Percentiles rank a stretch among this genome's conserved stretches.
Conservation (phyloP, 1,139 yeast genomes). For the Protomyces lactucae-debilis region DNA sequence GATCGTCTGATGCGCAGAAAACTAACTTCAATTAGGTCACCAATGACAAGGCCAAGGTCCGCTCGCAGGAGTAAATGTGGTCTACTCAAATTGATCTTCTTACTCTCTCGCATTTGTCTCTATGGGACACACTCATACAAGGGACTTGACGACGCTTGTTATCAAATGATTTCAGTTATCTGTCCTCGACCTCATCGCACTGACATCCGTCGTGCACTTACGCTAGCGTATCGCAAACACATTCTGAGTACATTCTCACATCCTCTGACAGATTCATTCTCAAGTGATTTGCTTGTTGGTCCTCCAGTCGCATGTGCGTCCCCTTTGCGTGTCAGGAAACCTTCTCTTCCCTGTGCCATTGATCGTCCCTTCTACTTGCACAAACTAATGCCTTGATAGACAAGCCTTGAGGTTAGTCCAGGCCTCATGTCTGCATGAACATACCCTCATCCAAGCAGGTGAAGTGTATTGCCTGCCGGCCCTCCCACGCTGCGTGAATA, state of each 20-base stretch:
- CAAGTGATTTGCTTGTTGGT: too few species aligned
- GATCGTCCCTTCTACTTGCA: neutral
- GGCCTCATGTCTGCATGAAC: neutral
- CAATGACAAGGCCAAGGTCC: slow-evolving; percentile 78
- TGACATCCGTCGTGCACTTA: neutral
- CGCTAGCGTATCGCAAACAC: neutral
- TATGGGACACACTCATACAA: too few species aligned
- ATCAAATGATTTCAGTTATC: too few species aligned
- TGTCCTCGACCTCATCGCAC: too few species aligned
- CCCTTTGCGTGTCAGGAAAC: too few species aligned
- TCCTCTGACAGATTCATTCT: too few species aligned
- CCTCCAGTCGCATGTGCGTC: too few species aligned
- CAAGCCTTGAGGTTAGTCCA: neutral
- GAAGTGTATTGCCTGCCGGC: too few species aligned
- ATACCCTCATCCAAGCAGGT: neutral
- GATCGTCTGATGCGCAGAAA: neutral
- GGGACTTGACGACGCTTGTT: too few species aligned
- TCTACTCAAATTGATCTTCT: neutral
- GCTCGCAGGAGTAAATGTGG: slow-evolving; percentile 28
- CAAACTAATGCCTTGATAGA: neutral
- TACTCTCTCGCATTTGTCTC: neutral
- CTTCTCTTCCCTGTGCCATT: too few species aligned
- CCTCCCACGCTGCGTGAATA: too few species aligned
- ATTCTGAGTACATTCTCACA: neutral
- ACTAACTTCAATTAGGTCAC: slow-evolving; percentile 52